phyloP scores from a whole-genome alignment of 345 rosid species.

The Salix arbutifolia region DNA sequence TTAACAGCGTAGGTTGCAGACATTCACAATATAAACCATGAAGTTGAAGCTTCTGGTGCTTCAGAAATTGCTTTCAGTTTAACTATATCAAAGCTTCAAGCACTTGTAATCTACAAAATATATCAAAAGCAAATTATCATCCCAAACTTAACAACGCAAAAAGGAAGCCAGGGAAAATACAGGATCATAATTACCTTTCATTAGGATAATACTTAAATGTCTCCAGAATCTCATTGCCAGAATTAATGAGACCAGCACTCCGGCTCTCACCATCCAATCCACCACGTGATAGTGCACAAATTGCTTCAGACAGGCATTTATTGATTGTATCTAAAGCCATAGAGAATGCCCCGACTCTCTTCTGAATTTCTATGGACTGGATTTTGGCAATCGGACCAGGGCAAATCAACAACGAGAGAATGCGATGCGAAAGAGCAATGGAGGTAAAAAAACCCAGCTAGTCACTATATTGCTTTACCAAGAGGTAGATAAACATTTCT shows the following conservation, averaged over 20 bases:
- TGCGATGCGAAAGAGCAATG: background rate
- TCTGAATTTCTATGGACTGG: slow-evolving; percentile 86
- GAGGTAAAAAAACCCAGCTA: background rate
- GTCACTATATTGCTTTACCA: background rate
- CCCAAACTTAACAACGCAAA: background rate
- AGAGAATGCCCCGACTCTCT: slow-evolving; percentile 88
- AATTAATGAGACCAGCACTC: slow-evolving; percentile 79
- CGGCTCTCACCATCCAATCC: slow-evolving; percentile 87
- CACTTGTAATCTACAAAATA: background rate
- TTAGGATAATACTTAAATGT: slow-evolving; percentile 81
- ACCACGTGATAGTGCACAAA: slow-evolving; percentile 79
- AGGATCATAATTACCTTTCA: slow-evolving; percentile 49
- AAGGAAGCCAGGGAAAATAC: background rate
- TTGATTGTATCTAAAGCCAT: slow-evolving; percentile 87
- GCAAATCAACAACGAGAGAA: background rate
- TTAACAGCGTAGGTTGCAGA: background rate
- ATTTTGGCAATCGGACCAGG: slow-evolving; percentile 5
- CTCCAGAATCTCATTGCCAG: slow-evolving; percentile 84
- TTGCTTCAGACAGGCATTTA: slow-evolving; percentile 85
- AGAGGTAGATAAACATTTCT: background rate
- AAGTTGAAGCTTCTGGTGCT: background rate
- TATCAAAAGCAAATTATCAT: background rate
- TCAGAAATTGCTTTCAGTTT: background rate
- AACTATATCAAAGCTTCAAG: background rate
- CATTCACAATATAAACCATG: background rate